These are phyloP conservation scores for Tetrahymena malaccensis DNA, from an alignment of 73 alveolate species.

Conservation along the genomic window DNA sequence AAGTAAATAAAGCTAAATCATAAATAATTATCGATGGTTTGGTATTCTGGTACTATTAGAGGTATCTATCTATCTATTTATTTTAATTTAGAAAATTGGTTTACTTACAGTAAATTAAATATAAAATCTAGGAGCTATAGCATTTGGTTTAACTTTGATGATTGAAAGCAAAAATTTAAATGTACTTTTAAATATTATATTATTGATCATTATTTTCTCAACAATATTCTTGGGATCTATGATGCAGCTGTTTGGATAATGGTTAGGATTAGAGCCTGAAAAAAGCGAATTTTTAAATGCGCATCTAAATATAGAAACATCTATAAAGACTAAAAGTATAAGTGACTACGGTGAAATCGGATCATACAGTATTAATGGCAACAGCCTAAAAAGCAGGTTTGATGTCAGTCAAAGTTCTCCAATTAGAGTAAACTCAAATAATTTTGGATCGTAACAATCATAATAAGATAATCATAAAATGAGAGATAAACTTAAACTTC, in stretches of 20 bases:
- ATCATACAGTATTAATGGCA: neutral
- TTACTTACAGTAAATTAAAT: neutral
- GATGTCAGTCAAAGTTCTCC: neutral
- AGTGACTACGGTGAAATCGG: neutral
- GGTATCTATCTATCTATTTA: conserved; percentile 3
- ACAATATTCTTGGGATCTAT: neutral
- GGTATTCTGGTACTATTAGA: conserved; percentile 90
- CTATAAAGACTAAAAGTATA: neutral
- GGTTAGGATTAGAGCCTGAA: neutral
- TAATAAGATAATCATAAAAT: neutral
- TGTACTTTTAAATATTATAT: neutral
- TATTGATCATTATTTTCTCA: neutral
- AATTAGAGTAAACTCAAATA: neutral
- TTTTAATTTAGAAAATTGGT: no score
- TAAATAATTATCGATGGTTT: conserved; percentile 70
- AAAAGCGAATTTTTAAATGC: neutral
- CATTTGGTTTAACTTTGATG: conserved; percentile 84
- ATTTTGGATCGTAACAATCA: neutral
- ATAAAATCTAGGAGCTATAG: conserved; percentile 65
- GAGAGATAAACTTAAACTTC: neutral
- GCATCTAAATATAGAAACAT: neutral
- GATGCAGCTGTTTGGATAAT: neutral
- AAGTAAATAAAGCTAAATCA: conserved; percentile 56
- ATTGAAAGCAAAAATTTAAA: conserved; percentile 47
- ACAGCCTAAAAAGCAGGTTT: neutral